Evolutionary conservation across 2,329 filamentous ascomycete genomes (phyloP), one percentile per base, ranked within the genome.

Genomic region (Penicillium polonicum): DNA sequence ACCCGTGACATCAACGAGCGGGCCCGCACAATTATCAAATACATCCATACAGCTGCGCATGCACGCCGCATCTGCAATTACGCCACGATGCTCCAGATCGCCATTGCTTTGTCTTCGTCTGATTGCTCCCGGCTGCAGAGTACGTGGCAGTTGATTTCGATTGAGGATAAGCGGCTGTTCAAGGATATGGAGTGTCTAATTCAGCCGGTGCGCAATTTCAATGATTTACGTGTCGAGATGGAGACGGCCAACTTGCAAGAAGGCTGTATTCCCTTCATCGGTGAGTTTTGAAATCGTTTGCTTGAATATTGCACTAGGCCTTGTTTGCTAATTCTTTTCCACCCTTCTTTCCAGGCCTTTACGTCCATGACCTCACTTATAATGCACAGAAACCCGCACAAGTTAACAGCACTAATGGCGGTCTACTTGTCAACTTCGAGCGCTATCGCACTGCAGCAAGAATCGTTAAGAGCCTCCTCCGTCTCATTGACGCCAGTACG

Each of bases 201-300:
- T 29, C 83, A 86, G 57, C 85, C 85, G 1, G 72, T 86, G 33
- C 81, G 83, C 52, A 88, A 88, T 66, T 88, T 88, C 67, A 78
- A 85, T 67, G 83, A 83, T 60, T 75, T 88, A 25, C 80, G 85
- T 17, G 74, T 81, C 9, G 85, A 88, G 67, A 88, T 88, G 85
- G 85, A 88, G 69, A 81, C 80, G 9, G 79, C 80, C 21, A 80
- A 79, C 59, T 72, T 81, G 12, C 83, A 85, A 45, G 80, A 84
- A 38, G 85, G 85, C 33, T 87, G 85, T 66, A 86, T 88, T 64
- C 85, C 85, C 4, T 88, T 88, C 70, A 83, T 88, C 61, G 85
- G 81, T 83, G 66, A 68, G 78, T 73, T 48, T 29, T 8, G 27
- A 9, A 9, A 6, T 25, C 17, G 10, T 6, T 23, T 31, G 19